These are phyloP conservation scores for Raffaelea arxii DNA, from an alignment of 2,329 filamentous ascomycete genomes.

Conservation along the genomic window DNA sequence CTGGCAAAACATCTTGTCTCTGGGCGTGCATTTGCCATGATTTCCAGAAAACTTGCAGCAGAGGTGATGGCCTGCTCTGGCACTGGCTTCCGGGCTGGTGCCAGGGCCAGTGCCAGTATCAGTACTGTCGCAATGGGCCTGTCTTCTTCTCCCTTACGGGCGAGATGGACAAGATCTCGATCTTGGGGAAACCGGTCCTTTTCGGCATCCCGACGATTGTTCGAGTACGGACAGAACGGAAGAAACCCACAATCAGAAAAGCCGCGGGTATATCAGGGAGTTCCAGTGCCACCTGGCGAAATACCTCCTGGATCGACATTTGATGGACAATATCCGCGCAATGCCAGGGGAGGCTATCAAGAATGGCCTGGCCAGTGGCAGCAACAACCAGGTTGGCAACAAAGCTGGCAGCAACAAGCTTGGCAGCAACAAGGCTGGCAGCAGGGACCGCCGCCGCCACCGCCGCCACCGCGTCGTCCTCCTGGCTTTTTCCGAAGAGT, in stretches of 20 bases:
- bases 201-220: conserved; percentile 1
- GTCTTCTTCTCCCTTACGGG: too few species aligned
- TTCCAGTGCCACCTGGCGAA: conserved; percentile 9
- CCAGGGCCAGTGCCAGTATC: background rate
- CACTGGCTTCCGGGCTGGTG: too few species aligned
- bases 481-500: conserved; percentile 2
- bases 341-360: too few species aligned
- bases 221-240: conserved; percentile 11
- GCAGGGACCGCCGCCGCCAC: background rate
- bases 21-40: too few species aligned
- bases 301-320: conserved; percentile 10
- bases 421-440: background rate
- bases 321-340: too few species aligned
- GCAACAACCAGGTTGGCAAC: background rate
- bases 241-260: too few species aligned
- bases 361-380: too few species aligned
- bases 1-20: too few species aligned
- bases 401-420: background rate
- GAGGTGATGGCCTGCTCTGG: background rate
- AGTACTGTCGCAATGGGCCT: too few species aligned
- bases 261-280: conserved; percentile 5
- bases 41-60: background rate
- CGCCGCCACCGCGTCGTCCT: background rate
- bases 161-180: too few species aligned
- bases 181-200: background rate